Conservation (phyloP, 768 basidiomycete species). For the Crepidotus variabilis region DNA sequence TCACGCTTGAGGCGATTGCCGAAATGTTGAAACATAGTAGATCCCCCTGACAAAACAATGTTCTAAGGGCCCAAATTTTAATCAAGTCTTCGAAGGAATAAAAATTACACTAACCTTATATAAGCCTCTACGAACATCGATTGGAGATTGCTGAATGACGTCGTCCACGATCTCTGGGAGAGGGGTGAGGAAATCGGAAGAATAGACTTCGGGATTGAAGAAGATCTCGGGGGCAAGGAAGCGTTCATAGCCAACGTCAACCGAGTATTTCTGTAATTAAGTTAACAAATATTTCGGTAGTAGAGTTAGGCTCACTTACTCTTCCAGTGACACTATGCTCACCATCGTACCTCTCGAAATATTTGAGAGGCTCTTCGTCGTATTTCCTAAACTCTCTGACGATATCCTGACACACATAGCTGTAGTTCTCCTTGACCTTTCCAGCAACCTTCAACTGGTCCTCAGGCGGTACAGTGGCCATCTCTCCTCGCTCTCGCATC, state of each 20-base stretch:
- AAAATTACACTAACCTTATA: conserved; percentile 65
- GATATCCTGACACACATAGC: conserved; percentile 98
- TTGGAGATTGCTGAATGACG: conserved; percentile 93
- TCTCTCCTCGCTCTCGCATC: conserved; percentile 93
- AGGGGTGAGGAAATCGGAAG: conserved; percentile 95
- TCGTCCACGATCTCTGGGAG: conserved; percentile 94
- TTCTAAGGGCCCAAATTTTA: conserved; percentile 51
- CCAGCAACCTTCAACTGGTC: conserved; percentile 90
- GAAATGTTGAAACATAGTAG: conserved; percentile 99
- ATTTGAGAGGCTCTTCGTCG: conserved; percentile 92
- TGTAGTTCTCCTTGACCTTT: conserved; percentile 97
- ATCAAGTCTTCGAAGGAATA: not conserved
- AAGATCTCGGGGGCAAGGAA: conserved; percentile 99
- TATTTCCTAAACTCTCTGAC: conserved; percentile 99
- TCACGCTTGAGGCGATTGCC: conserved; percentile 96
- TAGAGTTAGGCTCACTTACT: conserved; percentile 40
- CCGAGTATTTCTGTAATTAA: conserved; percentile 73
- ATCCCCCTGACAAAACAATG: conserved; percentile 95
- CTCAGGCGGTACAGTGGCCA: conserved; percentile 85
- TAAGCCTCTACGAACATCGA: conserved; percentile 92
- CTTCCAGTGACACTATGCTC: conserved; percentile 91
- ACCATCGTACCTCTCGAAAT: conserved; percentile 91
- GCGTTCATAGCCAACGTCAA: conserved; percentile 97
- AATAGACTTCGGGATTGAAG: conserved; percentile 99
- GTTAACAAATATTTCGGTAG: not conserved